These are phyloP conservation scores for Pugionium cornutum DNA, from an alignment of 345 rosid species.

Conservation along the genomic window DNA sequence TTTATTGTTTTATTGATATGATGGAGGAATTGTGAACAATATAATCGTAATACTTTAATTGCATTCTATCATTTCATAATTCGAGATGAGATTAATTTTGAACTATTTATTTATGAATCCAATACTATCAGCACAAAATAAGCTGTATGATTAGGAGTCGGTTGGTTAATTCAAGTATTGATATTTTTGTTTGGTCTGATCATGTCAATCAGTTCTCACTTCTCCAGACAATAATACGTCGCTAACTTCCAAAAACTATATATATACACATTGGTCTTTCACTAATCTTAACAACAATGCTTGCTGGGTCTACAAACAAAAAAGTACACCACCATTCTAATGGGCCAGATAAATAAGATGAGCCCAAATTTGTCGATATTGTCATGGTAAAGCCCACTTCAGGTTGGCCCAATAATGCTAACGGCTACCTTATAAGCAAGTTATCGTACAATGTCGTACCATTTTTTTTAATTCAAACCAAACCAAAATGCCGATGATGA, in stretches of 20 bases:
- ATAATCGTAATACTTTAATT: conserved; percentile 6
- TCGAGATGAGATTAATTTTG: conserved; percentile 11
- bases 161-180: background rate
- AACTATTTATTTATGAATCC: background rate
- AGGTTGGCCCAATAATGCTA: background rate
- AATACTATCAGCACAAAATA: background rate
- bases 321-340: background rate
- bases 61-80: background rate
- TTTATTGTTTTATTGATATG: conserved; percentile 23
- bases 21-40: conserved; percentile 28
- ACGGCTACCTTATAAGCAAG: no score
- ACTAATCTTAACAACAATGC: background rate
- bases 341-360: background rate
- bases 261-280: no score
- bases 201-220: background rate
- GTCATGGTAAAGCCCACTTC: conserved; percentile 9
- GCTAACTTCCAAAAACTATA: background rate
- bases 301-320: background rate
- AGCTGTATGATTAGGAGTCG: background rate
- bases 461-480: background rate
- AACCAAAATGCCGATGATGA: background rate
- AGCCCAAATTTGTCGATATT: background rate
- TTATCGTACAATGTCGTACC: background rate
- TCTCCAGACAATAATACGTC: background rate
- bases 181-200: background rate